Percentiles rank a stretch among this genome's conserved stretches.
Evolutionary conservation across 1,284 basidiomycete species (phyloP).

Genomic region (Naganishia albida): DNA sequence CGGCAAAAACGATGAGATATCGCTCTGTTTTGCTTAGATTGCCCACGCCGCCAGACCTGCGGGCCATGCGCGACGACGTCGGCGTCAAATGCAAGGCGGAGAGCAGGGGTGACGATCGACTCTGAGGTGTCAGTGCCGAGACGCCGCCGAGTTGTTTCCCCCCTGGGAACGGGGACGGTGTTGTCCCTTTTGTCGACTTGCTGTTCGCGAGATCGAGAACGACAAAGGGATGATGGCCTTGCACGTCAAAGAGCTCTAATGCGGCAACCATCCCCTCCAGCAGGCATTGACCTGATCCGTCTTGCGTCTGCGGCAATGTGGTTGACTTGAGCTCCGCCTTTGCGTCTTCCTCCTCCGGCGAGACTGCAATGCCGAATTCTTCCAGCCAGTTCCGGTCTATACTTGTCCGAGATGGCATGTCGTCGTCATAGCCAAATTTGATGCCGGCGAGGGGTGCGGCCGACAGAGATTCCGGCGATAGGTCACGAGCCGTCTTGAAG

Average conservation of each 20-base stretch:
- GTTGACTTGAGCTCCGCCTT: background rate
- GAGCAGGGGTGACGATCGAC: slow-evolving; percentile 9
- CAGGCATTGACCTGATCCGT: slow-evolving; percentile 10
- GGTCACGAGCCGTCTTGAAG: slow-evolving; percentile 22
- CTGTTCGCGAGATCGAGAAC: background rate
- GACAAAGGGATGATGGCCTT: slow-evolving; percentile 19
- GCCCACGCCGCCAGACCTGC: background rate
- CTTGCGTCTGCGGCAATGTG: background rate
- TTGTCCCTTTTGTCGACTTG: slow-evolving; percentile 5
- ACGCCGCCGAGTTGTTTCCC: slow-evolving; percentile 8
- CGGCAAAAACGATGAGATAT: slow-evolving; percentile 22
- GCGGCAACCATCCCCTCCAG: slow-evolving; percentile 20
- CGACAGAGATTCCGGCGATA: slow-evolving; percentile 4
- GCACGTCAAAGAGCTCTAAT: slow-evolving; percentile 18
- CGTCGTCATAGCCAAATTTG: slow-evolving; percentile 9
- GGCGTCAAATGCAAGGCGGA: slow-evolving; percentile 19
- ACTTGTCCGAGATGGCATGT: background rate
- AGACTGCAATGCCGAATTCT: slow-evolving; percentile 3
- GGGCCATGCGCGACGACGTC: background rate
- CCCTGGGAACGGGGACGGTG: slow-evolving; percentile 18
- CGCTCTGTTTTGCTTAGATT: background rate
- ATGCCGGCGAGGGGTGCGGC: slow-evolving; percentile 11
- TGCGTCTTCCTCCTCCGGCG: slow-evolving; percentile 6
- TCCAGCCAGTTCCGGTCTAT: slow-evolving; percentile 12
- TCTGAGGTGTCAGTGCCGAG: slow-evolving; percentile 13